Base-by-base conservation (phyloP, 768 basidiomycete genomes). In the Cyclocybe cylindracea region DNA sequence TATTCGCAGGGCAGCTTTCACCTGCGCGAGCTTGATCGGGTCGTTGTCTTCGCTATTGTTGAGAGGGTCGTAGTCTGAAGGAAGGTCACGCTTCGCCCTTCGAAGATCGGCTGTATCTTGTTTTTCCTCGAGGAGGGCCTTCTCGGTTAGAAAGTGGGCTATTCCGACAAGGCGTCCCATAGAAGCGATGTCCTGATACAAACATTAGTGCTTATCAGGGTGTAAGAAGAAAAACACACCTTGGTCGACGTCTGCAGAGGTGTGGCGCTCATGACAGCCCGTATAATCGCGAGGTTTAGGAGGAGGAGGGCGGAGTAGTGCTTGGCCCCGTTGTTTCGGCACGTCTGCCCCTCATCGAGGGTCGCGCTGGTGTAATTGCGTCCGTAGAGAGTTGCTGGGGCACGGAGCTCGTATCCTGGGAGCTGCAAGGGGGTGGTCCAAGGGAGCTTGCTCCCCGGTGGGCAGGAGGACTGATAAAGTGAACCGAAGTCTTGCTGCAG, bases 101-200 rank as follows among this genome's bases (percentile, higher is more conserved):
- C 58, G 50, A 29, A 61, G 44, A 5, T 33, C 48, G 0, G 50
- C 5, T 7, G 24, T 33, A 31, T 70, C 62, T 0, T 46, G 44
- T 44, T 65, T 68, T 37, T 66, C 66, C 5, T 64, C 58, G 0
- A 29, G 32, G 7, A 33, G 34, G 0, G 61, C 55, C 0, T 14
- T 39, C 8, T 62, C 37, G 2, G 55, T 58, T 2, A 65, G 56
- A 41, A 70, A 71, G 36, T 65, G 44, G 0, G 61, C 46, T 0
- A 69, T 50, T 0, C 70, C 68, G 1, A 61, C 33, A 0, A 72
- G 51, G 1, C 65, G 48, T 1, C 65, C 63, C 57, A 72, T 61
- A 0, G 55, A 45, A 0, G 62, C 49, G 2, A 65, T 45, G 34
- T 71, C 63, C 67, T 70, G 18, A 7, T n/a, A n/a, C n/a, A 34